A percentile compares a stretch with the other conserved stretches of the same genome.
Conservation (phyloP, 1,284 basidiomycete species). For the Athelia sp. region DNA sequence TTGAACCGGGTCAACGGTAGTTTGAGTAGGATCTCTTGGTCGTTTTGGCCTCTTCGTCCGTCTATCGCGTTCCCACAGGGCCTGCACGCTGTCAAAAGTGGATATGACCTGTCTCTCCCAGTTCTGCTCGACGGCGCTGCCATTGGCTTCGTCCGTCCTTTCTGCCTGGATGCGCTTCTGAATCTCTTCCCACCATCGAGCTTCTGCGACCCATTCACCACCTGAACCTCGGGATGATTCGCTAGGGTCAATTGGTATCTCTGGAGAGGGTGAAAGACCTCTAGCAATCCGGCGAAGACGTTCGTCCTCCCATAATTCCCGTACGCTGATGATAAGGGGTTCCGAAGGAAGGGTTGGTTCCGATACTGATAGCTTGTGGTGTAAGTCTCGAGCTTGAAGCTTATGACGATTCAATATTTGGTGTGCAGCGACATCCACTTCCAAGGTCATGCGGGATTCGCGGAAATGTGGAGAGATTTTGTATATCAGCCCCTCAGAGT, state of each 20-base stretch:
- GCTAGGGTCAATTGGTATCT: slow-evolving; percentile 61
- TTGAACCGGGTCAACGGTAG: not conserved
- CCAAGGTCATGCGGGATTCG: slow-evolving; percentile 72
- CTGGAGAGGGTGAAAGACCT: slow-evolving; percentile 66
- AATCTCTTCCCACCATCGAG: slow-evolving; percentile 66
- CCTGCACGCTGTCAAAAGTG: slow-evolving; percentile 82
- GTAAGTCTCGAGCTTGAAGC: slow-evolving; percentile 65
- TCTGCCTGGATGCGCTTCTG: slow-evolving; percentile 46
- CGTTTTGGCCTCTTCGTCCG: slow-evolving; percentile 44
- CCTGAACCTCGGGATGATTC: slow-evolving; percentile 50
- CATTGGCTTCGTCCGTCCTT: slow-evolving; percentile 25
- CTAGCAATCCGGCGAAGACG: slow-evolving; percentile 59
- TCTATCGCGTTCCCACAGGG: slow-evolving; percentile 60
- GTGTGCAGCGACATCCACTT: slow-evolving; percentile 79
- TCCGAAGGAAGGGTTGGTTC: slow-evolving; percentile 49
- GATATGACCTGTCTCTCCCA: slow-evolving; percentile 76
- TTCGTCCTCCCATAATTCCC: slow-evolving; percentile 96
- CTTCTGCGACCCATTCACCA: slow-evolving; percentile 67
- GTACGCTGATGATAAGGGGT: slow-evolving; percentile 83
- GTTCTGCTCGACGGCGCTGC: slow-evolving; percentile 23
- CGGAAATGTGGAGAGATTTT: slow-evolving; percentile 51
- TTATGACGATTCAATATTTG: slow-evolving; percentile 82
- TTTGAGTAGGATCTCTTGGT: not conserved
- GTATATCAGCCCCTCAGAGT: slow-evolving; percentile 23
- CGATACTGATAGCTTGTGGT: slow-evolving; percentile 67